Evolutionary conservation across 441 rosid genomes (phyloP), one percentile per base, ranked within the genome.

Genomic region (Dalechampia spathulata): DNA sequence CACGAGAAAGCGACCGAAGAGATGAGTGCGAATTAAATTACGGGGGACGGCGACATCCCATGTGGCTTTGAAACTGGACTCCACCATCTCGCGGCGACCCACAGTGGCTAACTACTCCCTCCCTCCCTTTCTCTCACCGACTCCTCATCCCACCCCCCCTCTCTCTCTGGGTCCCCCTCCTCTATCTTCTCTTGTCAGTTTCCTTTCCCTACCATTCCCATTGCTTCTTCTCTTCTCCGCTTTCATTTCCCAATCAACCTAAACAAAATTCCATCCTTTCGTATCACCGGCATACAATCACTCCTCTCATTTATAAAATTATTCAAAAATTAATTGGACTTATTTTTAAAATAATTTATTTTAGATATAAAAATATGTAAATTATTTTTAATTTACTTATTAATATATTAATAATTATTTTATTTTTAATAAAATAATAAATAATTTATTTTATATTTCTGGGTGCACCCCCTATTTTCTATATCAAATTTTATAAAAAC

Each of bases 41-140:
- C 4, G 47, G 2, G 30, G 58, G 64, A 48, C 37, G 58, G 20
- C 46, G 40, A 58, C 54, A 17, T 1, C 5, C 51, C 47, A 38
- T 39, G 61, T 61, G 73, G 62, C 66, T 2, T 7, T 42, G 25
- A 30, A 6, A 13, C 8, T 44, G 54, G 50, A 62, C 56, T 49
- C 55, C 47, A 41, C 50, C 25, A 22, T 47, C 69, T 68, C 52
- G 76, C 79, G 79, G 67, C 79, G 76, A 71, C 73, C 60, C 70
- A 65, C 46, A 60, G 55, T 63, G 65, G 72, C 63, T 52, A 56
- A n/a, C 60, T 22, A 19, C 8, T 12, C 46, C 30, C 10, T 16
- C 21, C 15, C 42, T 22, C 61, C 42, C 40, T 50, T 38, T 38
- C 16, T 61, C 64, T 42, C 59, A 3, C 53, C 49, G 59, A 17